Conservation (phyloP, 768 basidiomycete genomes). For the Boletus pseudopeckii region DNA sequence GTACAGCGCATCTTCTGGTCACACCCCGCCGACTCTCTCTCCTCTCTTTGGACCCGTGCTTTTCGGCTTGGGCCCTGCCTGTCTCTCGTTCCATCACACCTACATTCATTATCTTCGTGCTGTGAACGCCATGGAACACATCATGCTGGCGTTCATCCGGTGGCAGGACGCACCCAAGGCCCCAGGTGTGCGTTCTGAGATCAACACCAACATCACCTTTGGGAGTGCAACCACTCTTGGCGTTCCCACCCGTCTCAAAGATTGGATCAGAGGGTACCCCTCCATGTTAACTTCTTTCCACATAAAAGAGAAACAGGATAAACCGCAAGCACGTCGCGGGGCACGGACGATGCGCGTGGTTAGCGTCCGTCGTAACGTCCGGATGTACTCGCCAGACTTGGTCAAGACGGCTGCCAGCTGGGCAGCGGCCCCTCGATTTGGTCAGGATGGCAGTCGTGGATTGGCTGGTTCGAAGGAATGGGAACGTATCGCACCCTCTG, state of each 20-base stretch:
- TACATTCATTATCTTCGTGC: constrained; percentile 76
- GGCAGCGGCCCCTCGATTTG: constrained; percentile 36
- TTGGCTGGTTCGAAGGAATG: constrained; percentile 68
- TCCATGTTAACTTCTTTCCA: constrained; percentile 66
- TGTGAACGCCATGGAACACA: constrained; percentile 86
- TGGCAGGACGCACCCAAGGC: constrained; percentile 63
- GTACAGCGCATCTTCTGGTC: constrained; percentile 79
- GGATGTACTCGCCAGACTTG: constrained; percentile 86
- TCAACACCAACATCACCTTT: constrained; percentile 34
- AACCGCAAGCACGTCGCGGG: constrained; percentile 68
- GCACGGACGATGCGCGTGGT: constrained; percentile 75
- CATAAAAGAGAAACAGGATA: constrained; percentile 43
- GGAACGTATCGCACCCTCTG: constrained; percentile 65
- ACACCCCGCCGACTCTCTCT: constrained; percentile 87
- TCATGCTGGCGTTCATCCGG: constrained; percentile 87
- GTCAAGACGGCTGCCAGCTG: constrained; percentile 60
- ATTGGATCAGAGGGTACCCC: constrained; percentile 91
- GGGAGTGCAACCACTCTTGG: constrained; percentile 58
- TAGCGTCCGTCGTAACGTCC: constrained; percentile 73
- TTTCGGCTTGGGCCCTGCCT: constrained; percentile 69
- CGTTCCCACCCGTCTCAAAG: constrained; percentile 81
- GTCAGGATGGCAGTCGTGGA: constrained; percentile 26
- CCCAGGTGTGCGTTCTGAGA: constrained; percentile 24
- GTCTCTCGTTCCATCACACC: constrained; percentile 50
- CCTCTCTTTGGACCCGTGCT: constrained; percentile 86